These are phyloP conservation scores for Leccinum imitatum DNA, from an alignment of 768 basidiomycete genomes.

Conservation along the genomic window DNA sequence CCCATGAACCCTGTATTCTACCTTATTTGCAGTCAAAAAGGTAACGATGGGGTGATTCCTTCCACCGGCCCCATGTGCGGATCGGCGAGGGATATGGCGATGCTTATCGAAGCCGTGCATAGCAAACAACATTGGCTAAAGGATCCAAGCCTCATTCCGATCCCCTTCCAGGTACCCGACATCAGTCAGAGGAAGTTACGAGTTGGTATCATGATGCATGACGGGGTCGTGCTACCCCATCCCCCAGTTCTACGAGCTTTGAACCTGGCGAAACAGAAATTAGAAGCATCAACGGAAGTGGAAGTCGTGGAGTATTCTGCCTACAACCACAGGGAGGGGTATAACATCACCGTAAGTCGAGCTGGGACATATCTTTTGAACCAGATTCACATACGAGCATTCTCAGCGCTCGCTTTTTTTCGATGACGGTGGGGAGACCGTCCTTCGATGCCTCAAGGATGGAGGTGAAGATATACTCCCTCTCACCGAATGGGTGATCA, in stretches of 20 bases:
- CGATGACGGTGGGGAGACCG: conserved; percentile 36
- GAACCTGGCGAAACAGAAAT: conserved; percentile 34
- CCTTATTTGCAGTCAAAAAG: conserved; percentile 20
- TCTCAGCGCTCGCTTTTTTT: conserved; percentile 38
- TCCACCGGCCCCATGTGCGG: conserved; percentile 29
- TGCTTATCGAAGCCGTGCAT: conserved; percentile 24
- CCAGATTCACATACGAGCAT: neutral
- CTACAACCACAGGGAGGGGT: conserved; percentile 35
- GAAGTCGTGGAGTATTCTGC: conserved; percentile 39
- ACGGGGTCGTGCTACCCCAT: conserved; percentile 38
- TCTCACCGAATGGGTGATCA: conserved; percentile 38
- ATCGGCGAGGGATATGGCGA: conserved; percentile 27
- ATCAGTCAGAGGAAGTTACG: conserved; percentile 29
- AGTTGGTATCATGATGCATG: conserved; percentile 33
- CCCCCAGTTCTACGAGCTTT: conserved; percentile 45
- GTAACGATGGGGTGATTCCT: conserved; percentile 16
- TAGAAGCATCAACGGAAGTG: conserved; percentile 34
- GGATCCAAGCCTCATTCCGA: conserved; percentile 38
- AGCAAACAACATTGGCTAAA: conserved; percentile 39
- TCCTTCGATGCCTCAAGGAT: conserved; percentile 24
- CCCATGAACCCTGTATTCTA: conserved; percentile 8
- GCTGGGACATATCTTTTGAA: neutral
- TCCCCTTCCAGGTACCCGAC: conserved; percentile 28
- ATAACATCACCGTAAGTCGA: conserved; percentile 30
- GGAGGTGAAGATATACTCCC: conserved; percentile 38